Evolutionary conservation across 257 asterid species (phyloP).

Genomic region (Nyctanthes arbortristis): DNA sequence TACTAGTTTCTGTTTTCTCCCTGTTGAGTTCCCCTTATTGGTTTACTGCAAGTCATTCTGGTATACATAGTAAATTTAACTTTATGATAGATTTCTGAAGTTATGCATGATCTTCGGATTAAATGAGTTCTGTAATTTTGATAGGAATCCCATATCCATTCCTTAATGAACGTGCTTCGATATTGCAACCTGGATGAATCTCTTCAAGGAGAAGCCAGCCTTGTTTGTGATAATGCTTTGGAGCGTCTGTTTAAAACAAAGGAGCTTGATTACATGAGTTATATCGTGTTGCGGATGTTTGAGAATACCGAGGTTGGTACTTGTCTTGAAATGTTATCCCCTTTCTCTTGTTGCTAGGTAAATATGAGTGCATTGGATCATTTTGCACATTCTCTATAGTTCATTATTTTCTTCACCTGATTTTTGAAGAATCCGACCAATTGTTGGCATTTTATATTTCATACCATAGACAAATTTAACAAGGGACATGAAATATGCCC

Average conservation of each 20-base stretch:
- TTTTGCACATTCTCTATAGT: not conserved
- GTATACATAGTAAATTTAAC: not conserved
- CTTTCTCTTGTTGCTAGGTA: not conserved
- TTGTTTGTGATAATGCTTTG: slow-evolving; percentile 73
- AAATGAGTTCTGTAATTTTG: slow-evolving; percentile 15
- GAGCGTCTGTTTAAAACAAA: slow-evolving; percentile 78
- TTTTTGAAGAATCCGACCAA: not conserved
- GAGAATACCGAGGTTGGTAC: slow-evolving; percentile 85
- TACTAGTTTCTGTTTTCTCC: not conserved
- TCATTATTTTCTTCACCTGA: not conserved
- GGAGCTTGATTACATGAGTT: slow-evolving; percentile 98
- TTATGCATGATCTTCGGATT: slow-evolving; percentile 12
- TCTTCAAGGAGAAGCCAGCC: slow-evolving; percentile 83
- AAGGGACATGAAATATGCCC: not conserved
- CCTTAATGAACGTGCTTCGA: slow-evolving; percentile 97
- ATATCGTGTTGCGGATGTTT: slow-evolving; percentile 87
- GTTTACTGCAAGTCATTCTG: not conserved
- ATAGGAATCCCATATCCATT: slow-evolving; percentile 98
- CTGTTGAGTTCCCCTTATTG: not conserved
- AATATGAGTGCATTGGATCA: not conserved
- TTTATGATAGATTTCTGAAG: slow-evolving; percentile 8
- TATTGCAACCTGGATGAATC: slow-evolving; percentile 96
- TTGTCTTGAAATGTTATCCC: slow-evolving; percentile 14
- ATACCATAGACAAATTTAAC: slow-evolving; percentile 2
- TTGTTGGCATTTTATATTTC: not conserved